These are phyloP conservation scores for Prosopis cineraria DNA, from an alignment of 306 rosid species.

Conservation along the genomic window DNA sequence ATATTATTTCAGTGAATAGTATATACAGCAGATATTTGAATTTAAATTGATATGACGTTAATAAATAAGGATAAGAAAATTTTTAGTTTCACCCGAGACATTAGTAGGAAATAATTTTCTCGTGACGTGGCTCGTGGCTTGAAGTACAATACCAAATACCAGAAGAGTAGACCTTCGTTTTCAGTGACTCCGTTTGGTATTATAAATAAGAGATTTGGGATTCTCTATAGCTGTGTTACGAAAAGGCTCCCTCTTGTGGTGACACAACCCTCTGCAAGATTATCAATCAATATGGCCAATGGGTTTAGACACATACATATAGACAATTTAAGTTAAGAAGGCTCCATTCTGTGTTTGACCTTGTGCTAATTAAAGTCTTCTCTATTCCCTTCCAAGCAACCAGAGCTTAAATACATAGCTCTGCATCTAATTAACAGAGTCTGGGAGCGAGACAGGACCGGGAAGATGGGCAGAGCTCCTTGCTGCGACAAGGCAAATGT, in stretches of 20 bases:
- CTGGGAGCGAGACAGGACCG: not conserved
- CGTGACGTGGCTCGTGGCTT: conserved; percentile 31
- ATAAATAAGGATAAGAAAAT: not conserved
- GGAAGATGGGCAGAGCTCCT: conserved; percentile 74
- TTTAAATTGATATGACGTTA: not conserved
- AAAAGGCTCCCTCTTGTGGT: conserved; percentile 28
- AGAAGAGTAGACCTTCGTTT: conserved; percentile 14
- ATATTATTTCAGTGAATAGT: not conserved
- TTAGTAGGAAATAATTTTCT: not conserved
- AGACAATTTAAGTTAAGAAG: conserved; percentile 36
- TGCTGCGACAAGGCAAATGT: conserved; percentile 82
- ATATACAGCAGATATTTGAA: not conserved
- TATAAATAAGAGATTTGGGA: conserved; percentile 17
- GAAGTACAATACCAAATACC: not conserved
- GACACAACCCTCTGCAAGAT: conserved; percentile 36
- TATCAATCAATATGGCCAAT: conserved; percentile 25
- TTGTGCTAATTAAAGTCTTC: conserved; percentile 34
- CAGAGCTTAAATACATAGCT: not conserved
- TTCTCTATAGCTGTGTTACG: conserved; percentile 32
- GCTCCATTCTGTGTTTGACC: conserved; percentile 28
- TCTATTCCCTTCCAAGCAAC: conserved; percentile 13
- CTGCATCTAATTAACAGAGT: not conserved
- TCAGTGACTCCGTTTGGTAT: conserved; percentile 33
- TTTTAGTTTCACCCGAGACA: not conserved
- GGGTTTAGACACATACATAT: not conserved